Percentiles rank a stretch among this genome's conserved stretches.
These are phyloP conservation scores for Cupressus sempervirens DNA, from an alignment of 75 land plant species.

Conservation along the genomic window DNA sequence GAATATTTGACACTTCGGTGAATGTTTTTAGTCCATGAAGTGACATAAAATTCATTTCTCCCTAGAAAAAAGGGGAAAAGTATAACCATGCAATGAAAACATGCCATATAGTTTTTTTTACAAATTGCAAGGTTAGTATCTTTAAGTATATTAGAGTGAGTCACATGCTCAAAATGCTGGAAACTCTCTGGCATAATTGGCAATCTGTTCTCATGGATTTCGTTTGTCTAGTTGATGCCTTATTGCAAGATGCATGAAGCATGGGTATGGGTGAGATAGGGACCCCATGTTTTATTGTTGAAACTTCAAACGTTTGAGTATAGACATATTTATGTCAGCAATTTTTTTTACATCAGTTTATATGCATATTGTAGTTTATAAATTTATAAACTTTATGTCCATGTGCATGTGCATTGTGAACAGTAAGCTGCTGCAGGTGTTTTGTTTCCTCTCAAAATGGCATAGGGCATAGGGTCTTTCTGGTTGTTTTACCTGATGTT, in stretches of 20 bases:
- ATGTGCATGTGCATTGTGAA: no score
- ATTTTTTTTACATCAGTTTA: not conserved
- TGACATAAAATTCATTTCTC: not conserved
- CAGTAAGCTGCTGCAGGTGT: no score
- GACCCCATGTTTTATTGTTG: not conserved
- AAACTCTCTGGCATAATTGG: not conserved
- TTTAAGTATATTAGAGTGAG: not conserved
- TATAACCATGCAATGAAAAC: not conserved
- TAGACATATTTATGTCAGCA: not conserved
- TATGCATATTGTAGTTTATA: not conserved
- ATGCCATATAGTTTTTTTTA: not conserved
- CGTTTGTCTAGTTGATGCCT: not conserved
- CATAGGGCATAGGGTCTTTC: no score
- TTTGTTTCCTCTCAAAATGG: no score
- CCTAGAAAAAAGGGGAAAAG: no score
- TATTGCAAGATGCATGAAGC: not conserved
- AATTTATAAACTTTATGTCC: not conserved
- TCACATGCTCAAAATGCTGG: not conserved
- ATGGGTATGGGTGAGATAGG: not conserved
- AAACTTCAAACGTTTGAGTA: no score
- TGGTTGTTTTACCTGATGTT: no score
- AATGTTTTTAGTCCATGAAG: not conserved
- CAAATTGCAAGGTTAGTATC: not conserved
- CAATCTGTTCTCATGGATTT: not conserved
- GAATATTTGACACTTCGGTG: not conserved